A percentile compares a stretch with the other conserved stretches of the same genome.
Conservation (phyloP, 257 asterid species). For the Marsdenia floribunda region DNA sequence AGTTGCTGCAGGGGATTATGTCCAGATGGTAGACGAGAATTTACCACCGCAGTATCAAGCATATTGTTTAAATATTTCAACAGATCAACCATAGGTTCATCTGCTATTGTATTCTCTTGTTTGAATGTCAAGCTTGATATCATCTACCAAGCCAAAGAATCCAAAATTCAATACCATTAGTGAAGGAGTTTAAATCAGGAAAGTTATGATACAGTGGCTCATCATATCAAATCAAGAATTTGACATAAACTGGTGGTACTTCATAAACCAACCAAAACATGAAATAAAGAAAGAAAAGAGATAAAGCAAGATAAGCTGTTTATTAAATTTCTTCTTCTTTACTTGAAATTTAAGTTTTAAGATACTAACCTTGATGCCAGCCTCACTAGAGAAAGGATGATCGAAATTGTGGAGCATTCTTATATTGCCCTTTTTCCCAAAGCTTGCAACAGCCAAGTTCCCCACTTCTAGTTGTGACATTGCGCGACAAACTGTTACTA, state of each 20-base stretch:
- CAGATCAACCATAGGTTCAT: slow-evolving; percentile 81
- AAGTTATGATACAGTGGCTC: neutral
- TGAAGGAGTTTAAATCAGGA: neutral
- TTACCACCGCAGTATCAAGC: slow-evolving; percentile 59
- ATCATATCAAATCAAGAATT: neutral
- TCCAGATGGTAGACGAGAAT: slow-evolving; percentile 79
- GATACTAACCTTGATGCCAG: slow-evolving; percentile 71
- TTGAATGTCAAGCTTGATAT: slow-evolving; percentile 81
- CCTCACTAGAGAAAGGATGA: slow-evolving; percentile 79
- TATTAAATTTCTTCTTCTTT: too few species aligned
- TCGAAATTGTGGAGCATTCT: slow-evolving; percentile 73
- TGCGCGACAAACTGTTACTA: slow-evolving; percentile 92
- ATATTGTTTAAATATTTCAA: slow-evolving; percentile 62
- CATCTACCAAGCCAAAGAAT: slow-evolving; percentile 44
- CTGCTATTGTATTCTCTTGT: slow-evolving; percentile 78
- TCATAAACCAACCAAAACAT: neutral
- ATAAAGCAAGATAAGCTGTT: neutral
- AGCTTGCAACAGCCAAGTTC: slow-evolving; percentile 79
- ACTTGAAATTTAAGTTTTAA: neutral
- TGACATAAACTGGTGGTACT: neutral
- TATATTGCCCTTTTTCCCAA: slow-evolving; percentile 89
- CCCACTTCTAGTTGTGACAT: slow-evolving; percentile 98
- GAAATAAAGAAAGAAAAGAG: neutral
- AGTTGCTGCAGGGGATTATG: slow-evolving; percentile 93
- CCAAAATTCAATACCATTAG: slow-evolving; percentile 9